A percentile compares a stretch with the other conserved stretches of the same genome.
These are phyloP conservation scores for Amanita exitialis DNA, from an alignment of 768 basidiomycete species.

Conservation along the genomic window DNA sequence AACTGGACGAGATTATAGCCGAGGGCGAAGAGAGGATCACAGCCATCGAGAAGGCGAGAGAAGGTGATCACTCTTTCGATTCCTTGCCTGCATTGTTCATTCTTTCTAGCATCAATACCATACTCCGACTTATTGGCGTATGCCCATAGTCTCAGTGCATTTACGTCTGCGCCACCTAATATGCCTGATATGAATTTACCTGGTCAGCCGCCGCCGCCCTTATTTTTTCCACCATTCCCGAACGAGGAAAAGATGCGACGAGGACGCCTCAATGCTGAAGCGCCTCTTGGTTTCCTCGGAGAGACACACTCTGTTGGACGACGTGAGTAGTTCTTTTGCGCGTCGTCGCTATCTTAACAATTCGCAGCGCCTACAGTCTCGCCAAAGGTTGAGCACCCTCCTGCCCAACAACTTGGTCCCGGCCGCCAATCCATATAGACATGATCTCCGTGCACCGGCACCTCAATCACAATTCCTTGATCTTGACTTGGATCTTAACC, in stretches of 20 bases:
- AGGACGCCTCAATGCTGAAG: conserved; percentile 71
- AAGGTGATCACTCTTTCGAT: conserved; percentile 33
- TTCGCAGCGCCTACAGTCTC: conserved; percentile 50
- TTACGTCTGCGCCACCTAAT: conserved; percentile 83
- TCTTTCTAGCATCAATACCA: conserved; percentile 54
- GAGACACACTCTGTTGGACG: conserved; percentile 77
- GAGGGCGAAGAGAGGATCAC: conserved; percentile 69
- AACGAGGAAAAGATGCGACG: conserved; percentile 89
- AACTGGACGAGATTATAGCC: conserved; percentile 58
- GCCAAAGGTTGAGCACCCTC: conserved; percentile 38
- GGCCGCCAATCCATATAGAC: conserved; percentile 64
- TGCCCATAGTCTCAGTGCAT: conserved; percentile 76
- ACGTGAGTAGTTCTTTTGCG: conserved; percentile 32
- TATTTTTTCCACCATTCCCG: conserved; percentile 87
- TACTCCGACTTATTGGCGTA: conserved; percentile 79
- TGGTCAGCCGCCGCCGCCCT: conserved; percentile 63
- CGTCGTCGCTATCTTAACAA: conserved; percentile 5
- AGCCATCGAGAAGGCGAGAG: conserved; percentile 61
- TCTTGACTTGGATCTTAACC: conserved; percentile 78
- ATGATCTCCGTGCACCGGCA: conserved; percentile 43
- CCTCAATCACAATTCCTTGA: conserved; percentile 61
- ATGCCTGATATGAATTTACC: conserved; percentile 67
- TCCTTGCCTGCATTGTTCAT: neutral
- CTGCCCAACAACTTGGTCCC: conserved; percentile 33
- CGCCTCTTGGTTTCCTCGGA: conserved; percentile 66